Evolutionary conservation across 2,329 filamentous ascomycete species (phyloP).

Genomic region (Cercospora sp.): DNA sequence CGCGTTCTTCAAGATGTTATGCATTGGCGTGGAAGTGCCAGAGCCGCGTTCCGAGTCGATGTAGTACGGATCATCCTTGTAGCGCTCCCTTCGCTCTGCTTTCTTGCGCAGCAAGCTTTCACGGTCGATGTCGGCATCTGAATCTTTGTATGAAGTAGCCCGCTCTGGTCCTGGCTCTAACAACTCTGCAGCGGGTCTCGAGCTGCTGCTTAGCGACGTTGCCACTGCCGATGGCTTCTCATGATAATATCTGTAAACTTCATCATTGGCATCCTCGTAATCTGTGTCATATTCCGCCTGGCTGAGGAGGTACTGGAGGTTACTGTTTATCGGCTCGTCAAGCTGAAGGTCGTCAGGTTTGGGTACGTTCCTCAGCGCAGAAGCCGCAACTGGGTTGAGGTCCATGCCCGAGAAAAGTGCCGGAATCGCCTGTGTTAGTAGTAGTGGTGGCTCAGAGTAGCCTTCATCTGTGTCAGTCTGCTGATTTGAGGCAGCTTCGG

Average conservation of each 20-base stretch:
- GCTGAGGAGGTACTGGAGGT: constrained; percentile 67
- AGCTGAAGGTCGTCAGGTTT: constrained; percentile 74
- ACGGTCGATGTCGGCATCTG: constrained; percentile 62
- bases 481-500: constrained; percentile 74
- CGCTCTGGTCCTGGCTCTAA: constrained; percentile 42
- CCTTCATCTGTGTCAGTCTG: constrained; percentile 58
- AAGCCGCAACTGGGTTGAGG: constrained; percentile 82
- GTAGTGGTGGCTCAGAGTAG: constrained; percentile 73
- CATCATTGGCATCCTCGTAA: constrained; percentile 44
- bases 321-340: constrained; percentile 76
- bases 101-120: constrained; percentile 73
- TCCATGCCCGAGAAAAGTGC: constrained; percentile 83
- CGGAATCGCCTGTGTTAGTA: constrained; percentile 88
- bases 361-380: constrained; percentile 84
- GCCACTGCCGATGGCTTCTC: constrained; percentile 40
- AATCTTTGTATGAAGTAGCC: constrained; percentile 49
- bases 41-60: constrained; percentile 59
- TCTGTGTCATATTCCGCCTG: constrained; percentile 50
- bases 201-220: constrained; percentile 17
- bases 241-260: constrained; percentile 50
- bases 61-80: constrained; percentile 94
- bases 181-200: constrained; percentile 46
- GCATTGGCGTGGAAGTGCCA: constrained; percentile 72
- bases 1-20: constrained; percentile 66
- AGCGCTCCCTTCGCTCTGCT: constrained; percentile 75